A percentile compares a stretch with the other conserved stretches of the same genome.
Evolutionary conservation across 257 asterid genomes (phyloP).

Genomic region (Lithospermum erythrorhizon): DNA sequence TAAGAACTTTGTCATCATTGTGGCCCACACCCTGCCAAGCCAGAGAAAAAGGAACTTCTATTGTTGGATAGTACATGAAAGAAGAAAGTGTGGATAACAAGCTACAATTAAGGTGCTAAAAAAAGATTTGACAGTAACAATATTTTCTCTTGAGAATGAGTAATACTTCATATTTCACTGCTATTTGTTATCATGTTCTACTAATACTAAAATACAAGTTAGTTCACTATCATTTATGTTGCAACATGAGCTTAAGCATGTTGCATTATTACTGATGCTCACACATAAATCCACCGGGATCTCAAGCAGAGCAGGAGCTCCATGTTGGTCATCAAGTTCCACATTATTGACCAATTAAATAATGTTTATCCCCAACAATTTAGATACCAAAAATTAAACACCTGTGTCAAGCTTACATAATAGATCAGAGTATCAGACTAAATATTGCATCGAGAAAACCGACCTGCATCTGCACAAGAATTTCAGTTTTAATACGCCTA

Average conservation of each 20-base stretch:
- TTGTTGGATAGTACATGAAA: not conserved
- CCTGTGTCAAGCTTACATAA: not conserved
- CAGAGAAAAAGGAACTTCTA: slow-evolving; percentile 7
- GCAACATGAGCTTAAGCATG: not conserved
- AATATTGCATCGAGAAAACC: slow-evolving; percentile 32
- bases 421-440: not conserved
- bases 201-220: no score
- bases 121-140: not conserved
- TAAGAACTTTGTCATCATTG: slow-evolving; percentile 97
- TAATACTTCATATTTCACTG: not conserved
- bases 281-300: not conserved
- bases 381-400: not conserved
- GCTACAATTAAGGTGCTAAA: not conserved
- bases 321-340: not conserved
- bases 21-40: slow-evolving; percentile 79
- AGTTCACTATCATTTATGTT: not conserved
- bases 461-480: slow-evolving; percentile 99
- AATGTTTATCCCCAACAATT: not conserved
- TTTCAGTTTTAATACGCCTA: slow-evolving; percentile 87
- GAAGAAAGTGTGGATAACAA: not conserved
- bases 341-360: not conserved
- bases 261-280: not conserved
- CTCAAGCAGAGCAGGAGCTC: no score
- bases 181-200: not conserved
- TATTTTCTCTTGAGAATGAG: not conserved